Conservation (phyloP, 176 grass and related monocot genomes). For the Rhipidocladum racemiflorum region DNA sequence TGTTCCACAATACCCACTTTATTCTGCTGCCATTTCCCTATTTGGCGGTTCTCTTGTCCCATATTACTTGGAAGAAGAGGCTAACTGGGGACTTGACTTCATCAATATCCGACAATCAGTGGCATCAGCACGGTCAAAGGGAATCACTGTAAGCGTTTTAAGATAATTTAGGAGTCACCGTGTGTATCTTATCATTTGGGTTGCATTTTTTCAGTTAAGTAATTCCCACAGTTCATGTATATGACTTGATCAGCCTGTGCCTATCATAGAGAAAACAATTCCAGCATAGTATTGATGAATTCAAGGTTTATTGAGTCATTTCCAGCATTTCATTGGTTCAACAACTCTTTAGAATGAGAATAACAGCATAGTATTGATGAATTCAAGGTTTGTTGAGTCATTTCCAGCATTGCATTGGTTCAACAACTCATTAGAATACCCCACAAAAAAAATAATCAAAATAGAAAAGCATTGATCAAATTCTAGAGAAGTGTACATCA, state of each 20-base stretch:
- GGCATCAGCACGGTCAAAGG: slow-evolving; percentile 64
- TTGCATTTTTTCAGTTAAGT: slow-evolving; percentile 5
- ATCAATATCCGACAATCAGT: slow-evolving; percentile 57
- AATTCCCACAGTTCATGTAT: not conserved
- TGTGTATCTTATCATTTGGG: not conserved
- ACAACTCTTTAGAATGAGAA: not conserved
- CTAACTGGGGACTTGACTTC: slow-evolving; percentile 89
- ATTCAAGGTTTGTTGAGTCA: not conserved
- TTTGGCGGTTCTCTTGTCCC: slow-evolving; percentile 88
- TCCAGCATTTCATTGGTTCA: not conserved
- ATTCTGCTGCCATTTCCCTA: slow-evolving; percentile 89
- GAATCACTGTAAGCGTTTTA: slow-evolving; percentile 73
- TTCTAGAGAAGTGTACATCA: not conserved
- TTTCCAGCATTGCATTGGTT: not conserved
- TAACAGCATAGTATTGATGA: not conserved
- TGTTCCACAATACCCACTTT: slow-evolving; percentile 97
- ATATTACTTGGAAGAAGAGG: slow-evolving; percentile 94
- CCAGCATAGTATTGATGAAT: not conserved
- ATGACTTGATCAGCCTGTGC: not conserved
- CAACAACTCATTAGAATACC: not conserved
- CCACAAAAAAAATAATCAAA: not conserved
- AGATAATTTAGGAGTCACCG: not conserved
- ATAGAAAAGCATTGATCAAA: not conserved
- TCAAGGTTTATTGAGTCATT: not conserved
- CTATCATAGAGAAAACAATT: not conserved